phyloP scores from a whole-genome alignment of 208 protist genomes.

The Histomonas meleagridis region DNA sequence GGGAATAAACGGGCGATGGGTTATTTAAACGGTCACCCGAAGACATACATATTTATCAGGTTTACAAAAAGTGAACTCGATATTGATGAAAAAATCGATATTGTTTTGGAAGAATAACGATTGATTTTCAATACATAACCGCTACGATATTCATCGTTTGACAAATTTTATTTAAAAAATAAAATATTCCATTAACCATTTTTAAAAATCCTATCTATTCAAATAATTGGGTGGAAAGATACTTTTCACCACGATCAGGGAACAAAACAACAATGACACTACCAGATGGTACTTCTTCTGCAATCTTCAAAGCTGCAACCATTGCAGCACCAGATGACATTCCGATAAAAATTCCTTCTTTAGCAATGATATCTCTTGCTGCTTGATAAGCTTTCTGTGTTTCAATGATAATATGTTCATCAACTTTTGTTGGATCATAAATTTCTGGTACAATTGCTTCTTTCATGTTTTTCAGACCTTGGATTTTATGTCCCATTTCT shows the following conservation, averaged over 20 bases:
- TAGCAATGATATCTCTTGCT: not conserved
- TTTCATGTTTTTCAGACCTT: not conserved
- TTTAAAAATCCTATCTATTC: too few species aligned
- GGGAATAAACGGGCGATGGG: too few species aligned
- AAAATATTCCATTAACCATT: too few species aligned
- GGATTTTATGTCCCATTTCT: not conserved
- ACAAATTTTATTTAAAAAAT: too few species aligned
- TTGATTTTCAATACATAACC: too few species aligned
- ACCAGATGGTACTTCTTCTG: not conserved
- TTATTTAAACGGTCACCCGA: too few species aligned
- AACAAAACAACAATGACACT: not conserved
- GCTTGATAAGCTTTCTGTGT: not conserved
- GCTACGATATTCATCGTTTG: too few species aligned
- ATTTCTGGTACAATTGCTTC: not conserved
- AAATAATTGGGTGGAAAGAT: not conserved
- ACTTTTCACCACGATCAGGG: not conserved
- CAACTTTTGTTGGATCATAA: not conserved
- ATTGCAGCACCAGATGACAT: not conserved
- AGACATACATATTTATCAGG: too few species aligned
- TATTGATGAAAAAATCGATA: too few species aligned
- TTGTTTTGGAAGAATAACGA: too few species aligned
- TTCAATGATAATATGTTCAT: not conserved
- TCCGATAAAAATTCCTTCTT: conserved; percentile 6
- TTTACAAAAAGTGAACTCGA: too few species aligned
- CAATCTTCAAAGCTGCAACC: not conserved